phyloP scores from a whole-genome alignment of 192 early-diverging fungal species.

The Dimargaris xerosporica region DNA sequence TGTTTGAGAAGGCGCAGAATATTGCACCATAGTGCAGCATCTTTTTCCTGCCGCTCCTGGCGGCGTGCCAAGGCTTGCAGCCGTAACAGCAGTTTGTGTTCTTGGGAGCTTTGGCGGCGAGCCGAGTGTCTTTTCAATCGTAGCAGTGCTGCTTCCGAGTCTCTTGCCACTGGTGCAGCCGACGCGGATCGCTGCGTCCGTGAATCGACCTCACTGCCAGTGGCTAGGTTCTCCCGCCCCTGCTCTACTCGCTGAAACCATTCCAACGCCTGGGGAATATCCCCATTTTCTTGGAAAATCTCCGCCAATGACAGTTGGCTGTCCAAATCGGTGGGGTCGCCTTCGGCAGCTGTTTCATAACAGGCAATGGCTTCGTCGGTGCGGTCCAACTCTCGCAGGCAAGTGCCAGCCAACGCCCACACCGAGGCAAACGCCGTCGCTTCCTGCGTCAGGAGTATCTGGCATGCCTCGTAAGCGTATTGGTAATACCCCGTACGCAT shows the following conservation, averaged over 20 bases:
- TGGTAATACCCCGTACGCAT: slow-evolving; percentile 42
- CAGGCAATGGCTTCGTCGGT: slow-evolving; percentile 31
- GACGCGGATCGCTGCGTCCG: not conserved
- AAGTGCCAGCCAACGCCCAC: slow-evolving; percentile 43
- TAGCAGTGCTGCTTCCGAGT: not conserved
- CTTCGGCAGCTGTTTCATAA: slow-evolving; percentile 32
- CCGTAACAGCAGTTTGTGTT: not conserved
- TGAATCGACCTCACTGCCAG: not conserved
- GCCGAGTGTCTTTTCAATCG: not conserved
- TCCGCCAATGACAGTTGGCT: slow-evolving; percentile 40
- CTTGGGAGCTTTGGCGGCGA: not conserved
- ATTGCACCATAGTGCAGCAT: slow-evolving; percentile 5
- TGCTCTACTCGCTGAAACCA: slow-evolving; percentile 22
- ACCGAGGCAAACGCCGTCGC: slow-evolving; percentile 17
- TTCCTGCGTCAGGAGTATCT: slow-evolving; percentile 13
- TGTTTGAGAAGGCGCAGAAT: not conserved
- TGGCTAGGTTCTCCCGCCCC: slow-evolving; percentile 15
- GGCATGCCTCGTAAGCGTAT: slow-evolving; percentile 43
- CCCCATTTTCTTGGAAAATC: slow-evolving; percentile 45
- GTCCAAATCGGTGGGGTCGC: slow-evolving; percentile 37
- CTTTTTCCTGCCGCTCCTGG: not conserved
- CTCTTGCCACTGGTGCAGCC: not conserved
- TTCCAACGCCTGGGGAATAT: slow-evolving; percentile 18
- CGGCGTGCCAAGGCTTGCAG: not conserved
- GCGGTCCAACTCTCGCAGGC: slow-evolving; percentile 40